phyloP scores from a whole-genome alignment of 1,284 basidiomycete species.

The Singerocomus inundabilis region DNA sequence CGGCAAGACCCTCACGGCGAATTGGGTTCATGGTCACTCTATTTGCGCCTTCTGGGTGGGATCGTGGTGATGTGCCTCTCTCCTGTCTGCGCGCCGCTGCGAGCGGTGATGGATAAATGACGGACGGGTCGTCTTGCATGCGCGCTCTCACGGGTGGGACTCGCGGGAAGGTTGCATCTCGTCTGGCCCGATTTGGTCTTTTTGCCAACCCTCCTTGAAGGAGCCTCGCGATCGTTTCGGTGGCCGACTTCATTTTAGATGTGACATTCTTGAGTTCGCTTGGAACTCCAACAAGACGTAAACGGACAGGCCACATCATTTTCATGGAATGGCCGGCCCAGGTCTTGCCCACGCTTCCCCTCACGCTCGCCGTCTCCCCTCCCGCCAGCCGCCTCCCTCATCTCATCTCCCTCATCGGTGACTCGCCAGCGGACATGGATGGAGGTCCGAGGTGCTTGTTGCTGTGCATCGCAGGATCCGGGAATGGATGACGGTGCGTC shows the following conservation, averaged over 20 bases:
- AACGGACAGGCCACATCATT: conserved; percentile 28
- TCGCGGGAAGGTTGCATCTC: conserved; percentile 1
- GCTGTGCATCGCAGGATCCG: conserved; percentile 10
- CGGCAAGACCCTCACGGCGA: conserved; percentile 7
- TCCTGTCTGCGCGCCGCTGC: conserved; percentile 4
- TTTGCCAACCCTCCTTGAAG: neutral
- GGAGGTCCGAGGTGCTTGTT: conserved; percentile 1
- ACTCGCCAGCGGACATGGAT: neutral
- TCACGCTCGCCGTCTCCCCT: neutral
- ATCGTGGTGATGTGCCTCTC: conserved; percentile 2
- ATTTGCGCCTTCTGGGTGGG: conserved; percentile 18
- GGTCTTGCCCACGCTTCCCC: conserved; percentile 20
- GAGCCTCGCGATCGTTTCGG: conserved; percentile 8
- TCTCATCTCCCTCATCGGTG: too few species aligned
- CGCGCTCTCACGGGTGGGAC: conserved; percentile 3
- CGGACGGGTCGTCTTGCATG: conserved; percentile 1
- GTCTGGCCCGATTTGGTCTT: conserved; percentile 12
- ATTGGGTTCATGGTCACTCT: conserved; percentile 4
- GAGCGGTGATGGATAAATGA: conserved; percentile 11
- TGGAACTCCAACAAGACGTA: conserved; percentile 25
- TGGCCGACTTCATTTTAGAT: conserved; percentile 14
- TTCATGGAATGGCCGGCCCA: conserved; percentile 3
- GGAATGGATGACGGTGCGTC: conserved; percentile 11
- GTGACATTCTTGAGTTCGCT: conserved; percentile 11
- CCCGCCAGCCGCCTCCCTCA: too few species aligned